Base-by-base conservation (phyloP, 441 rosid species). In the Macaranga tanarius region DNA sequence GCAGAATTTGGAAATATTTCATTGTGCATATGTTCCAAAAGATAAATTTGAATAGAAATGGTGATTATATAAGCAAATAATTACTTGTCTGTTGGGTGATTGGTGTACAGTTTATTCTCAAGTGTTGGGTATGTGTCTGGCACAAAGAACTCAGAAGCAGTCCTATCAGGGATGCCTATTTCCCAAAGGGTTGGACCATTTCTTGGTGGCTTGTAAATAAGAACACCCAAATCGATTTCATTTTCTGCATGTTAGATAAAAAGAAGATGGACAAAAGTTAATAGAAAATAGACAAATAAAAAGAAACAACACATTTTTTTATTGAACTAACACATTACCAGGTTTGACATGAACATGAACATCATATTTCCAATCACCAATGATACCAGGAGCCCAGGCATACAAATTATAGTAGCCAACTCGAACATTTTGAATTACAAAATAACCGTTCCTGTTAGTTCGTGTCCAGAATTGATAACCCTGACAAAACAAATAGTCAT, bases 131-230 rank as follows among this genome's bases (percentile, higher is more conserved):
- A 79, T 5, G 97, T 84, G 57, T 86, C 89, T 0, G 97, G 97
- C 56, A 92, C 78, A 64, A 74, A 86, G 73, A 89, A 95, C 70
- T 90, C 92, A 9, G 90, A 89, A 22, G 99, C 94, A 70, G 90
- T 77, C 45, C 94, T 87, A 75, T 89, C 87, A 51, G 97, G 92
- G 59, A 85, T 72, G 52, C 96, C 99, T 8, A 95, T 92, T 81
- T 92, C 99, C 98, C 97, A 92, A 56, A 92, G 54, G 0, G 99
- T 94, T 17, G 95, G 92, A 15, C 99, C 97, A 71, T 88, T 85
- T 83, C 96, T 86, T 17, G 88, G 95, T 58, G 96, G 95, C 76
- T 88, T 80, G 77, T 83, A 87, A 10, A 86, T 81, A 10, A 89
- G 77, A 28, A 75, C 80, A 51, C 96, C 90, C 80, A 88, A 5